Evolutionary conservation across 225 moss, liverwort and hornwort genomes (phyloP).

Genomic region (Straminergon stramineum): DNA sequence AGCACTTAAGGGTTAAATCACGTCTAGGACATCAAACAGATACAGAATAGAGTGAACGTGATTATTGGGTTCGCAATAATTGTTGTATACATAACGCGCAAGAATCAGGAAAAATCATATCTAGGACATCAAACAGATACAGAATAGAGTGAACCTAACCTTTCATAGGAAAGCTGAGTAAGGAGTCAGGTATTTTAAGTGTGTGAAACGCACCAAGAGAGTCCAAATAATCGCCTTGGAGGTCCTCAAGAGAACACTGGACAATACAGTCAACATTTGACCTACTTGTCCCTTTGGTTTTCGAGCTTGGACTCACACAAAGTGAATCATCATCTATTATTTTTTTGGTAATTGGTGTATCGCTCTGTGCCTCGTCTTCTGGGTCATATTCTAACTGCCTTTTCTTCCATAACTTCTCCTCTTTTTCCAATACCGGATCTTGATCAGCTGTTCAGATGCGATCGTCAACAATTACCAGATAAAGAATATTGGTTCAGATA

Average conservation of each 20-base stretch:
- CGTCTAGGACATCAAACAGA: not conserved
- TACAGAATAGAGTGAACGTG: no score
- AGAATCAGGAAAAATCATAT: not conserved
- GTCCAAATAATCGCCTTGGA: constrained; percentile 12
- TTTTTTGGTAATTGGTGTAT: not conserved
- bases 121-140: not conserved
- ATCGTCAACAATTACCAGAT: not conserved
- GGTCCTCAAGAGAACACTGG: constrained; percentile 9
- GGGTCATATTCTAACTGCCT: constrained; percentile 15
- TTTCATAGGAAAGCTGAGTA: not conserved
- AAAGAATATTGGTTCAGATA: not conserved
- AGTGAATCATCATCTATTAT: not conserved
- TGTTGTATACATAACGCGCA: not conserved
- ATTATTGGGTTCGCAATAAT: not conserved
- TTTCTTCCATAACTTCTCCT: constrained; percentile 12
- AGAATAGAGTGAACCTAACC: not conserved
- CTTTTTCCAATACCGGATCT: constrained; percentile 4
- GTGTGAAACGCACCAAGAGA: constrained; percentile 4
- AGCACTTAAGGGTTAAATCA: not conserved
- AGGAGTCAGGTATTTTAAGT: not conserved
- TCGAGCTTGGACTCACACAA: constrained; percentile 3
- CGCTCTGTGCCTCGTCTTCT: constrained; percentile 13
- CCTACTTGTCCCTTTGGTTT: not conserved
- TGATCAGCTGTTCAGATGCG: constrained; percentile 5
- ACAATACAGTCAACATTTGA: constrained; percentile 7